Evolutionary conservation across 108 stramenopile genomes (phyloP).

Genomic region (Cylindrotheca fusiformis): DNA sequence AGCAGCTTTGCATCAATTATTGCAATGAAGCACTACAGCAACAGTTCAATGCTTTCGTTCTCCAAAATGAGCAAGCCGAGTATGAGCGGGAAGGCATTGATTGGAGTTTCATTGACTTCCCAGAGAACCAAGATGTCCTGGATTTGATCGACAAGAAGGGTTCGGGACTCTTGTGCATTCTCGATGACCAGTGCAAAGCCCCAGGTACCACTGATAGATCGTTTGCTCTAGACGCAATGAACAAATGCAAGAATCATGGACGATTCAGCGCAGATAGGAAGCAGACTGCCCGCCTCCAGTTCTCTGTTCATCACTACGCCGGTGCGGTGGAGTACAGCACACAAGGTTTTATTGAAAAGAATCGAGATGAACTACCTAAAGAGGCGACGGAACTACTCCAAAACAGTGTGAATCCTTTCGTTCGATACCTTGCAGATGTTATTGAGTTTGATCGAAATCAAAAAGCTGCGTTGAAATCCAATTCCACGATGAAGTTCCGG

Average conservation of each 20-base stretch:
- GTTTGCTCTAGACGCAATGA: constrained; percentile 58
- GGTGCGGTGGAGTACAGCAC: constrained; percentile 87
- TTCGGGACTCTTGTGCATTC: constrained; percentile 69
- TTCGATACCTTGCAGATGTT: constrained; percentile 45
- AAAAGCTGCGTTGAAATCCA: constrained; percentile 2
- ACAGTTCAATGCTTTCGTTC: constrained; percentile 88
- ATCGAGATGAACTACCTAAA: constrained; percentile 89
- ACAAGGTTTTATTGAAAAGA: constrained; percentile 86
- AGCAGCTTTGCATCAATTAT: constrained; percentile 97
- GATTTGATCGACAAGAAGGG: constrained; percentile 89
- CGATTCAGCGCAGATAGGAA: constrained; percentile 64
- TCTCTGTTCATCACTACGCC: constrained; percentile 84
- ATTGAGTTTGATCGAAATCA: constrained; percentile 19
- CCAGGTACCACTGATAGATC: constrained; percentile 69
- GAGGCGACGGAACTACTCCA: constrained; percentile 67
- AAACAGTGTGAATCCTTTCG: constrained; percentile 44
- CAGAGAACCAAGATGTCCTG: constrained; percentile 95
- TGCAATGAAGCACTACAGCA: constrained; percentile 92
- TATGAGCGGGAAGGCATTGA: constrained; percentile 83
- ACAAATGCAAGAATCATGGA: constrained; percentile 47
- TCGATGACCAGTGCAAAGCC: constrained; percentile 82
- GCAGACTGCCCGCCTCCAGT: constrained; percentile 58
- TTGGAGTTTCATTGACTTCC: constrained; percentile 88
- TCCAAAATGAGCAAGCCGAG: constrained; percentile 83
- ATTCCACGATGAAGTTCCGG: constrained; percentile 8